Evolutionary conservation across 192 early-diverging fungal genomes (phyloP), one percentile per base, ranked within the genome.

Genomic region (Backusella luteola): DNA sequence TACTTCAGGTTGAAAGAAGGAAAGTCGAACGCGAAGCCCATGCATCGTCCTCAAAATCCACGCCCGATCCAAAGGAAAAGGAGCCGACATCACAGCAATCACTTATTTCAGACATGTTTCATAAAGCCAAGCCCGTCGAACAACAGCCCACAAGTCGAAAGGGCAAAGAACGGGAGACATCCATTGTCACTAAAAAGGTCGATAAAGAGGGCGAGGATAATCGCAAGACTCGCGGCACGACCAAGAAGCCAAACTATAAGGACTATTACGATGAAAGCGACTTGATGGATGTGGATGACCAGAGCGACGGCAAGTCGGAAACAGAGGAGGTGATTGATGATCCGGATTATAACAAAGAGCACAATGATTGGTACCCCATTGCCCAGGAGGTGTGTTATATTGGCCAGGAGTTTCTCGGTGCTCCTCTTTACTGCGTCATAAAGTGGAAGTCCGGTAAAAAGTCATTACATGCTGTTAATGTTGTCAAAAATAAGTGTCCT

Each of bases 401-500:
- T 0, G 70, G 70, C 2, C 26, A 29, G 8, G 70, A 71, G 29
- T 32, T 49, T 0, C 4, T 14, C 3, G 70, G 70, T 8, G 39
- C 70, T 15, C 70, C 70, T 17, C 44, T 71, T 14, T 44, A 49
- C 26, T 71, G 70, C 32, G 29, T 44, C 17, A 6, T 71, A 6
- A 49, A 34, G 17, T 71, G 70, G 70, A 71, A 71, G 12, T 19
- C 17, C 19, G 44, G 42, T 49, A 39, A 44, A 44, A 39, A 19
- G 21, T 71, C 70, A 17, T 17, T 71, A 17, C 70, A 49, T 9
- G 2, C 36, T 6, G 17, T 23, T 49, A 39, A 0, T 19, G 11
- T 71, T 19, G 70, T 71, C 42, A 71, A 15, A 44, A 46, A 44
- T 19, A 71, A 71, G 1, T 23, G 70, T 46, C 70, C 70, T 46